Base-by-base conservation (phyloP, 805 yeast genomes). In the Spathaspora sp. region DNA sequence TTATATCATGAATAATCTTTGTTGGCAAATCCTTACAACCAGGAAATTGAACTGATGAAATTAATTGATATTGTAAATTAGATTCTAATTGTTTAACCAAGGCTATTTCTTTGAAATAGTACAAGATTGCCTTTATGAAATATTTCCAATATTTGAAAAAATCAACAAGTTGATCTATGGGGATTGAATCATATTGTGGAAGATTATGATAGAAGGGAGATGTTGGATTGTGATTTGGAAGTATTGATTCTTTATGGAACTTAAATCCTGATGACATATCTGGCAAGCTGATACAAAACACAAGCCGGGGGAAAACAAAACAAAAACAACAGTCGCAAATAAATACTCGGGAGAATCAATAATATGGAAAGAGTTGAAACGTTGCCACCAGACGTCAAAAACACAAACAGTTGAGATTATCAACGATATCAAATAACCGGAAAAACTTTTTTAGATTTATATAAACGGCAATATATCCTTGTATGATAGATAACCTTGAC, bases 71-170 rank as follows among this genome's bases (percentile, higher is more conserved):
- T 48, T 67, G 67, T 49, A 74, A 58, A 56, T 72, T 65, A 12
- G 67, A 56, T 39, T 62, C 66, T 59, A 81, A 74, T 55, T 74
- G 81, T 61, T 79, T 79, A 51, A 80, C 78, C 49, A 79, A 64
- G 38, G 77, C 65, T 52, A 78, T 66, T 57, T 81, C 78, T 52
- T 66, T 70, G 44, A 70, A 62, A 54, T 74, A 74, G 48, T 65
- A 61, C 8, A 70, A 62, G 48, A 74, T 57, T 9, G 75, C 63
- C 52, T 66, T 65, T 53, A 74, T 70, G 49, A 73, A 68, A 49
- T 63, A 64, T 57, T 72, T 73, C 73, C 77, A 74, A 48, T 62
- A 63, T 59, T 69, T 72, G 66, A 74, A 74, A 55, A 65, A 73
- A 19, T 52, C 53, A 18, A 74, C 59, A 58, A 74, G 64, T 43